phyloP scores from a whole-genome alignment of 2,329 filamentous ascomycete genomes.

The Botrytis paeoniae region DNA sequence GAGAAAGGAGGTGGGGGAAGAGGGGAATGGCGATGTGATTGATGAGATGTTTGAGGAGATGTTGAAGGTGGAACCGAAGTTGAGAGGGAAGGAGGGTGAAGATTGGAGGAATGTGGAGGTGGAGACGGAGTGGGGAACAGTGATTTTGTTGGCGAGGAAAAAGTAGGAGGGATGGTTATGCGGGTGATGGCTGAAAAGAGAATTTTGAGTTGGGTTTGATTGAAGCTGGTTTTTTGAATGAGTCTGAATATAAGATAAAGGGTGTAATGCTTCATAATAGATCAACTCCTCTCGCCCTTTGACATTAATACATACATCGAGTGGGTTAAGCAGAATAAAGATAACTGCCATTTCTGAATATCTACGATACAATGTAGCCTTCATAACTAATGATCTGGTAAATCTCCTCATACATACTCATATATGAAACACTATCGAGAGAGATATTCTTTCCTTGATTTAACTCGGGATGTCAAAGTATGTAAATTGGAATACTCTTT shows the following conservation, averaged over 20 bases:
- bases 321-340: background rate
- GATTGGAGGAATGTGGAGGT: slow-evolving; percentile 53
- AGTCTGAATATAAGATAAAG: background rate
- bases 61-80: slow-evolving; percentile 50
- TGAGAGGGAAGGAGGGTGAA: slow-evolving; percentile 46
- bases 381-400: no score
- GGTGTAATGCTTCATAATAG: background rate
- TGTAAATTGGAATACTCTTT: no score
- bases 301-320: background rate
- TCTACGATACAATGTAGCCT: no score
- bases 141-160: slow-evolving; percentile 54
- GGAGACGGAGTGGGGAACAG: slow-evolving; percentile 60
- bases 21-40: slow-evolving; percentile 58
- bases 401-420: no score
- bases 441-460: fast-evolving
- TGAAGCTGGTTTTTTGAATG: no score
- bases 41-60: slow-evolving; percentile 61
- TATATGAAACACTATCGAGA: no score
- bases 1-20: slow-evolving; percentile 49
- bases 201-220: no score
- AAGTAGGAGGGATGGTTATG: slow-evolving; percentile 23
- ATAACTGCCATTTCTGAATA: no score
- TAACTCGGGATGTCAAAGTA: no score
- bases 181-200: no score
- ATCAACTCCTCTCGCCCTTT: background rate